Base-by-base conservation (phyloP, 306 rosid species). In the Astragalus membranaceus region DNA sequence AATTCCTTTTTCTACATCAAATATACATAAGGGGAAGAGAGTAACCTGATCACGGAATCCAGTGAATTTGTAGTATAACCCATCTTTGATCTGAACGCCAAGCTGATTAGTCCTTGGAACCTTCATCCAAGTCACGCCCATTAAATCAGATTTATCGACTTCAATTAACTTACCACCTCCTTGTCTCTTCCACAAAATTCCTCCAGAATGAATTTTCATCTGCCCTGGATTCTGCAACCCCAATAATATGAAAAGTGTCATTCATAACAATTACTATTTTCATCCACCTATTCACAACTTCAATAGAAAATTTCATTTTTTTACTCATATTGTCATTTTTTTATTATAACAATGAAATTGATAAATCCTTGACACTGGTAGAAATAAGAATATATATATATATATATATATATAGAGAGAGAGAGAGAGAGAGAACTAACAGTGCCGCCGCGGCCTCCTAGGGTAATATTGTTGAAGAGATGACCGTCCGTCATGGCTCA, bases 31-130 rank as follows among this genome's bases (percentile, higher is more conserved):
- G 9, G n/a, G 39, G 55, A 8, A 42, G 35, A 51, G 36, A 78
- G 12, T 69, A 82, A 95, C 99, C 97, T 89, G 99, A 35, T 95
- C 99, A 14, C 97, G 97, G 64, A 95, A 95, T 16, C 99, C 99
- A 5, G 88, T 82, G 81, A 95, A 91, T 85, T 95, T 95, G 86
- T 89, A 91, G 84, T 33, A 87, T 78, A 89, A 72, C 10, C 99
- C 99, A 44, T 95, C 99, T 79, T 86, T 95, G 78, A 75, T 87
- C 81, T 88, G 88, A 66, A 95, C 87, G 57, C 99, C 96, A 14
- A 95, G 88, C 72, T 95, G 99, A 71, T 89, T 91, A 66, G 89
- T 83, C 81, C 89, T 87, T 23, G 99, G 97, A 72, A 95, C 88
- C 85, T 95, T 95, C 95, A 89, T 95, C 99, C 99, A 95, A 66